Evolutionary conservation across 768 basidiomycete species (phyloP).

Genomic region (Mycena capillaripes): DNA sequence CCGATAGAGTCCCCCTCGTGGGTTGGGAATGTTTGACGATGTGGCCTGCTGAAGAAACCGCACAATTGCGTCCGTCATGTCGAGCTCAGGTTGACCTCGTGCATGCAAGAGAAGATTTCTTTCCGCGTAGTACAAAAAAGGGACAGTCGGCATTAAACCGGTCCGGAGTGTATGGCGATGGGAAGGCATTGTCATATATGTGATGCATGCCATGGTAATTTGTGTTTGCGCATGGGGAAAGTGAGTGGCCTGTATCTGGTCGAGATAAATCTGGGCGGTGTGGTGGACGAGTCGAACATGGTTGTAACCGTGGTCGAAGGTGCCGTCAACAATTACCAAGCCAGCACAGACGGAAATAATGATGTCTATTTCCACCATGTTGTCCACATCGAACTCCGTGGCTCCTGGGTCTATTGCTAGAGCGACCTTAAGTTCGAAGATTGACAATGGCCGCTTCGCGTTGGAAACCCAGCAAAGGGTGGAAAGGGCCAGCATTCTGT

Average conservation of each 20-base stretch:
- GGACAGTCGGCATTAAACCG: too few species aligned
- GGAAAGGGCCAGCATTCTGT: conserved; percentile 7
- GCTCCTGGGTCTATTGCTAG: conserved; percentile 8
- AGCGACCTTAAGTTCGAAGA: conserved; percentile 23
- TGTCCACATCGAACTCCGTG: conserved; percentile 1
- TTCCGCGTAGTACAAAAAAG: too few species aligned
- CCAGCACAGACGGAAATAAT: conserved; percentile 28
- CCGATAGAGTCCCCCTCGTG: too few species aligned
- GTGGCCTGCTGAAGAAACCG: too few species aligned
- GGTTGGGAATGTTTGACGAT: too few species aligned
- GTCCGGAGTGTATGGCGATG: neutral
- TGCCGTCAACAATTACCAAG: conserved; percentile 2
- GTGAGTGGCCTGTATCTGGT: neutral
- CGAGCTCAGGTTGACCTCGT: too few species aligned
- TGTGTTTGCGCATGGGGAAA: conserved; percentile 3
- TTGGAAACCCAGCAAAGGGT: conserved; percentile 18
- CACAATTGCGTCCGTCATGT: too few species aligned
- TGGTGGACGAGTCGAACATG: conserved; percentile 24
- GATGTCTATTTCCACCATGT: neutral
- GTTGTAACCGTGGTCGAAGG: neutral
- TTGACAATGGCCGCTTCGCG: conserved; percentile 17
- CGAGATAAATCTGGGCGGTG: conserved; percentile 26
- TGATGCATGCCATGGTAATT: neutral
- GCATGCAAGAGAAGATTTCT: too few species aligned
- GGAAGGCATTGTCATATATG: neutral